Evolutionary conservation across 2,329 filamentous ascomycete genomes (phyloP).

Genomic region (Trichoderma pleuroti): DNA sequence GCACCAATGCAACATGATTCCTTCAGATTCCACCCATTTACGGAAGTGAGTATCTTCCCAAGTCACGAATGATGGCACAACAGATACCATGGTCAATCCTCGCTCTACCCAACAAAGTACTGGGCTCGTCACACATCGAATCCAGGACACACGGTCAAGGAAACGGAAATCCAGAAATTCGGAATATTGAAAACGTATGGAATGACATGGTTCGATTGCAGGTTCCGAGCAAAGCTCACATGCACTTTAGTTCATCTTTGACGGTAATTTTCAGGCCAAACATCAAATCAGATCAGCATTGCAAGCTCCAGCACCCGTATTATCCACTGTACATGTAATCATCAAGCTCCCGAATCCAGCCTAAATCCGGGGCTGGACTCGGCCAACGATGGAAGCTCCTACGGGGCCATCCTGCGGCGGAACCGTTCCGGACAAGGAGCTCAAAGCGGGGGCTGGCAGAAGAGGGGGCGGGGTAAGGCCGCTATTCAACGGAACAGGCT

Average conservation of each 20-base stretch:
- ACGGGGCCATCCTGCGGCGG: neutral
- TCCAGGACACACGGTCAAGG: neutral
- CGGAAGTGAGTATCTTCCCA: too few relatives aligned
- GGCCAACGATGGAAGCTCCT: neutral
- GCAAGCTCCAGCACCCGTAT: neutral
- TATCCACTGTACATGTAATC: neutral
- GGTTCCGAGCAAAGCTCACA: neutral
- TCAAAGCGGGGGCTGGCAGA: neutral
- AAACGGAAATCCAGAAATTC: neutral
- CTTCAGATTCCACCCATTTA: too few relatives aligned
- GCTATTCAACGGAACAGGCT: neutral
- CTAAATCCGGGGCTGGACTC: neutral
- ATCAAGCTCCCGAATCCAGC: neutral
- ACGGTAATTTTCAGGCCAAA: neutral
- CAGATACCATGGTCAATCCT: too few relatives aligned
- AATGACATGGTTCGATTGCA: neutral
- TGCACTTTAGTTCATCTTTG: neutral
- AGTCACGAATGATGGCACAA: too few relatives aligned
- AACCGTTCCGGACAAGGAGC: constrained; percentile 7
- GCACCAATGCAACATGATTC: too few relatives aligned
- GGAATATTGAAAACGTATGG: neutral
- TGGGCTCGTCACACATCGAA: neutral
- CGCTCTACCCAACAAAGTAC: neutral
- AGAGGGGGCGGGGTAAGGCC: neutral
- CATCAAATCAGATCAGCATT: neutral